Evolutionary conservation across 1,284 basidiomycete genomes (phyloP), one percentile per base, ranked within the genome.

Genomic region (Boletus smithii): DNA sequence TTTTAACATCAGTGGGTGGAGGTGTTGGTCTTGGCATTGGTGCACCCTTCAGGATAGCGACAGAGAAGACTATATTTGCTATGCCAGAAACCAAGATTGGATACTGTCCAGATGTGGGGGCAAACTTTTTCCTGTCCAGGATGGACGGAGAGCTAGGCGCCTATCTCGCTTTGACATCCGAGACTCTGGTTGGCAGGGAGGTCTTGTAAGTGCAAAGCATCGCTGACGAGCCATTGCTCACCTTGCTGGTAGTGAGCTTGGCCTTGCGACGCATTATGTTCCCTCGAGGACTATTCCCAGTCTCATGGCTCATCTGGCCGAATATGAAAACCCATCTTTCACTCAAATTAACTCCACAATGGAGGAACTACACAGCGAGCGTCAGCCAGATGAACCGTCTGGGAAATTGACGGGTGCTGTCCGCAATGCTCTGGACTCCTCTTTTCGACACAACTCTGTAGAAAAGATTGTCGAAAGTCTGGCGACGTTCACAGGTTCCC

Each of bases 11-110:
- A 94, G 93, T 98, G 89, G 97, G 97, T 33, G 97, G 97, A 48
- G 97, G 97, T 42, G 91, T 91, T 27, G 97, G 97, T 39, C 80
- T 99, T 44, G 80, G 85, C 26, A 82, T 88, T n/a, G 83, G 90
- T 53, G 95, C 94, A 4, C 81, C 85, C 0, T 93, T 99, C 71
- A 80, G 97, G 53, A 80, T 99, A 49, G 95, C 95, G 4, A 98
- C 97, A 4, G 93, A 97, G 68, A 88, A 88, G 36, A 97, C 95
- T 0, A 54, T 79, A 1, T 91, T 95, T 64, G 89, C 94, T n/a
- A 99, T 99, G 95, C 97, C 97, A 29, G 94, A 97, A 71, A 91
- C 91, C 18, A 92, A 90, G 65, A 95, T 95, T 55, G 93, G 90
- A 33, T 89, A 87, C 59, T 85, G 76, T 58, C 93, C 92, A 24